Evolutionary conservation across 1,284 basidiomycete species (phyloP).

Genomic region (Rhodotorula mucilaginosa): DNA sequence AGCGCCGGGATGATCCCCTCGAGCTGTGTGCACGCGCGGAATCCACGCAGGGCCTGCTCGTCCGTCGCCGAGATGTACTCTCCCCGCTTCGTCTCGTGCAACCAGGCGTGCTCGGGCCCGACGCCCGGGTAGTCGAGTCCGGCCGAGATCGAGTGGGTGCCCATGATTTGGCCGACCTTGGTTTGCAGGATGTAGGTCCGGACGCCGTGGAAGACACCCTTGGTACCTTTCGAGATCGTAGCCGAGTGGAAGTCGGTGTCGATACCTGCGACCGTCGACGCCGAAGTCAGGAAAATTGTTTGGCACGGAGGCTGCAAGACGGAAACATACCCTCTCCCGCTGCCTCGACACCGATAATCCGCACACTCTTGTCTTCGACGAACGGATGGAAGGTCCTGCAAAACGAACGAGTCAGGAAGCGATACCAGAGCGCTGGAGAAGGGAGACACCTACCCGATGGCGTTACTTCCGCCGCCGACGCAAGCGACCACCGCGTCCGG

Average conservation of each 20-base stretch:
- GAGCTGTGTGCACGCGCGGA: conserved; percentile 82
- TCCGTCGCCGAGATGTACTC: conserved; percentile 93
- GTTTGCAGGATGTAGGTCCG: conserved; percentile 92
- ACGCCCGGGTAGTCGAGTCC: conserved; percentile 88
- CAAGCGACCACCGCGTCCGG: conserved; percentile 95
- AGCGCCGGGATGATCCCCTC: conserved; percentile 98
- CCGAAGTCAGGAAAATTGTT: neutral
- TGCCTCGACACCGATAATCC: conserved; percentile 89
- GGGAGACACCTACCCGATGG: conserved; percentile 64
- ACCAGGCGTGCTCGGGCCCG: conserved; percentile 94
- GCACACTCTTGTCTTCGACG: conserved; percentile 76
- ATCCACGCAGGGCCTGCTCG: conserved; percentile 86
- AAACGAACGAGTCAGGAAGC: neutral
- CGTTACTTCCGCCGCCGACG: conserved; percentile 95
- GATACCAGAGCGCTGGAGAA: too few relatives aligned
- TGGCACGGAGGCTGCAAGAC: neutral
- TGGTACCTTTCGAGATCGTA: conserved; percentile 81
- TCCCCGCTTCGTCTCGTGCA: conserved; percentile 89
- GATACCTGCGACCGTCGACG: conserved; percentile 56
- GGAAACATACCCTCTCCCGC: conserved; percentile 74
- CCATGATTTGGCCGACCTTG: conserved; percentile 83
- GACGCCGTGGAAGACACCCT: conserved; percentile 94
- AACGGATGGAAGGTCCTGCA: conserved; percentile 81
- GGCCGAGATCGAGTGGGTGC: conserved; percentile 96
- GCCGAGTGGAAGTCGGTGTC: conserved; percentile 86